Evolutionary conservation across 441 rosid genomes (phyloP).

Genomic region (Corymbia citriodora): DNA sequence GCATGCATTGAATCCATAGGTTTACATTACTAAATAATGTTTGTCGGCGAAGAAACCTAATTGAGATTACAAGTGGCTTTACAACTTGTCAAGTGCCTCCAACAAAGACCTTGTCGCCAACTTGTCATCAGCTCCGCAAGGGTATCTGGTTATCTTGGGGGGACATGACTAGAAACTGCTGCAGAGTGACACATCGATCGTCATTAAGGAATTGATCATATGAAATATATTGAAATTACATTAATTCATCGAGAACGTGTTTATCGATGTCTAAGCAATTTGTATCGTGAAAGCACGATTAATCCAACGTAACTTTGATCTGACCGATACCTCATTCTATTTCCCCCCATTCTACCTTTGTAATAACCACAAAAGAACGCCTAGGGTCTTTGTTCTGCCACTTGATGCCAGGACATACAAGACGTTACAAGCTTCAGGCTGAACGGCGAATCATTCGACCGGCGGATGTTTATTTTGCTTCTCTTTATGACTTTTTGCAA

Average conservation of each 20-base stretch:
- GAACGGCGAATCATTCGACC: neutral
- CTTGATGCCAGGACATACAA: neutral
- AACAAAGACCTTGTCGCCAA: neutral
- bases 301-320: neutral
- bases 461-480: neutral
- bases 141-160: neutral
- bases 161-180: neutral
- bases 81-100: neutral
- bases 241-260: neutral
- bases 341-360: neutral
- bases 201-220: neutral
- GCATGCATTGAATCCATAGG: neutral
- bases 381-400: neutral
- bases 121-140: neutral
- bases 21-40: neutral
- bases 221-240: neutral
- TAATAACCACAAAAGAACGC: neutral
- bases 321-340: neutral
- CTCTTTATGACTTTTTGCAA: neutral
- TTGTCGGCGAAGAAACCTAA: neutral
- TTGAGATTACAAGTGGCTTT: neutral
- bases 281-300: neutral
- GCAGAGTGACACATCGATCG: neutral
- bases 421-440: neutral
- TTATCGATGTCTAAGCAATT: neutral